These are phyloP conservation scores for Amanita subjunquillea DNA, from an alignment of 768 basidiomycete genomes.

Conservation along the genomic window DNA sequence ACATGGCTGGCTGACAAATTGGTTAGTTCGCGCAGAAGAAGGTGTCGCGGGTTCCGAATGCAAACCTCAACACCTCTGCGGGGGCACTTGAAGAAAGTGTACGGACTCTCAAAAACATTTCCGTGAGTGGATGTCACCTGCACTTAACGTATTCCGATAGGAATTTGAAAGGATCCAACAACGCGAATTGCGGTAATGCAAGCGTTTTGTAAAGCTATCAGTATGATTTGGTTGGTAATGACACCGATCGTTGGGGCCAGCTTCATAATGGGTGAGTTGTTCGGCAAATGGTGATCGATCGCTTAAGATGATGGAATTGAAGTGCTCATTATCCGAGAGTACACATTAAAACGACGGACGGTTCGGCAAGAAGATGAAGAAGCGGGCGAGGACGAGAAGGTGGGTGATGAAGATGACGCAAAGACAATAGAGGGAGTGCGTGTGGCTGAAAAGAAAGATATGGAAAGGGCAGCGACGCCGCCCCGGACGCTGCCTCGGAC, in stretches of 20 bases:
- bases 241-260: conserved; percentile 46
- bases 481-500: conserved; percentile 8
- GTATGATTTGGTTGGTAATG: conserved; percentile 54
- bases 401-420: conserved; percentile 13
- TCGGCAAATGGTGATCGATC: neutral
- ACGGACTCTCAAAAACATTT: conserved; percentile 29
- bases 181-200: conserved; percentile 41
- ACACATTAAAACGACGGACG: conserved; percentile 44
- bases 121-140: conserved; percentile 21
- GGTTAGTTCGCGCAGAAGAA: conserved; percentile 26
- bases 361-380: conserved; percentile 29
- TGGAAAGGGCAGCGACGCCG: conserved; percentile 7
- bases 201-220: conserved; percentile 55
- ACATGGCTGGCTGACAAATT: neutral
- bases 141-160: neutral
- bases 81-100: conserved; percentile 37
- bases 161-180: conserved; percentile 30
- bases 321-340: conserved; percentile 51
- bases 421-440: conserved; percentile 7
- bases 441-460: conserved; percentile 5
- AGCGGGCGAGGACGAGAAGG: conserved; percentile 15
- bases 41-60: conserved; percentile 23
- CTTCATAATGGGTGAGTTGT: conserved; percentile 37
- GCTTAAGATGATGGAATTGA: conserved; percentile 4
- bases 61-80: conserved; percentile 25